Percentiles rank a stretch among this genome's conserved stretches.
These are phyloP conservation scores for Picochlorum sp. DNA, from an alignment of 139 green algal genomes.

Conservation along the genomic window DNA sequence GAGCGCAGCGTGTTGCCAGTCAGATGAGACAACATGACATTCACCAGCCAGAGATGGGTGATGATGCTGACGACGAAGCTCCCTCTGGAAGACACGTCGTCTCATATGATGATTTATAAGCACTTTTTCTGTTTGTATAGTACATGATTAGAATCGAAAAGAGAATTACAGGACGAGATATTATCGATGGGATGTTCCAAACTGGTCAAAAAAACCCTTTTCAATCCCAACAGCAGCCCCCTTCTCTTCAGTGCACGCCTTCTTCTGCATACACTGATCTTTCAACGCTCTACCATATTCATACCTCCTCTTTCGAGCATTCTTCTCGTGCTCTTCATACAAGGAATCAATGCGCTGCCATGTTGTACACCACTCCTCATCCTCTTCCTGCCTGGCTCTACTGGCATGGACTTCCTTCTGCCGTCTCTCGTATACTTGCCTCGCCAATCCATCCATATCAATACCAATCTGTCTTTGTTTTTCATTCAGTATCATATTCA, in stretches of 20 bases:
- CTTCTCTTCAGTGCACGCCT: constrained; percentile 1
- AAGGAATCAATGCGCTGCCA: background rate
- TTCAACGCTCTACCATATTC: background rate
- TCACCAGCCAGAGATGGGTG: background rate
- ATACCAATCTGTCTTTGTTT: constrained; percentile 18
- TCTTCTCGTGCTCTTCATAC: background rate
- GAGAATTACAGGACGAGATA: background rate
- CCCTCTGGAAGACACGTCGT: constrained; percentile 24
- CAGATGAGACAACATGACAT: constrained; percentile 9
- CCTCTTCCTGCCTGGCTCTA: background rate
- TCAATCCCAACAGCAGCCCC: background rate
- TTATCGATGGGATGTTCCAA: constrained; percentile 22
- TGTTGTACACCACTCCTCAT: background rate
- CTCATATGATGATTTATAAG: constrained; percentile 35
- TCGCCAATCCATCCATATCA: background rate
- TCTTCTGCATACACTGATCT: background rate
- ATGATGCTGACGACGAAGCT: background rate
- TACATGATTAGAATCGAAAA: too few relatives aligned
- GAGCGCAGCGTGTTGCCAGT: constrained; percentile 8
- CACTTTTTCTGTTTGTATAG: too few relatives aligned
- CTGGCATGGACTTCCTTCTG: background rate
- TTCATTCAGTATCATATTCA: constrained; percentile 20
- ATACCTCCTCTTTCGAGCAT: background rate
- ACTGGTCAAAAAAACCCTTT: constrained; percentile 19
- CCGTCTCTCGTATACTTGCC: background rate